Conservation (phyloP, 2,329 filamentous ascomycete species). For the Myriosclerotinia curreyana region DNA sequence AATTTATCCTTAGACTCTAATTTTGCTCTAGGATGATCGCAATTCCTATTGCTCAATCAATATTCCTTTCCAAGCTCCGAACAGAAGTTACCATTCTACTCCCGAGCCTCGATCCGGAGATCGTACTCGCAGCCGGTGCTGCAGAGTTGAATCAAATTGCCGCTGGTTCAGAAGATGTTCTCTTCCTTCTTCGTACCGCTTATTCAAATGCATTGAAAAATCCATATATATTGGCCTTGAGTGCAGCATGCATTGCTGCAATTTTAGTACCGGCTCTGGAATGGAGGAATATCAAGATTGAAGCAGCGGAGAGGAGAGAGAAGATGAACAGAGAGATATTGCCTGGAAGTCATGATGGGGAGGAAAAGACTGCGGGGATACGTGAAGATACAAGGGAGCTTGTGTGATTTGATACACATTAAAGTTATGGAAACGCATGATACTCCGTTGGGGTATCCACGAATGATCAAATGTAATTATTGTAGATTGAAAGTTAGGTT, state of each 20-base stretch:
- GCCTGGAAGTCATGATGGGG: background rate
- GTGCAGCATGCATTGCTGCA: background rate
- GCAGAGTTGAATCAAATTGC: background rate
- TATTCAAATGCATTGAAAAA: background rate
- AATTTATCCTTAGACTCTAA: background rate
- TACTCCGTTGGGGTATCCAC: too few relatives aligned
- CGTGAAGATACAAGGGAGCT: background rate
- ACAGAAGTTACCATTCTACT: slow-evolving; percentile 17
- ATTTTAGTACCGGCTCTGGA: background rate
- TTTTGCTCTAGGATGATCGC: background rate
- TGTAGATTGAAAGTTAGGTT: too few relatives aligned
- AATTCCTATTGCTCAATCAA: background rate
- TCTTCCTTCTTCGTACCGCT: background rate
- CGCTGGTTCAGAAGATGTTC: background rate
- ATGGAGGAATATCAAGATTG: background rate
- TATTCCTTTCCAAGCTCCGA: background rate
- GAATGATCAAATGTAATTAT: too few relatives aligned
- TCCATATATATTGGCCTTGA: background rate
- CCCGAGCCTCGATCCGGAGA: slow-evolving; percentile 37
- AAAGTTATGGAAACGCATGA: too few relatives aligned
- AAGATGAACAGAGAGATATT: background rate
- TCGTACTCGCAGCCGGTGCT: slow-evolving; percentile 43
- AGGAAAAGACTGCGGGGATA: background rate
- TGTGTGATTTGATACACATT: background rate
- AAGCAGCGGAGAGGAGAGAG: background rate